A percentile compares a stretch with the other conserved stretches of the same genome.
Conservation (phyloP, 2,329 filamentous ascomycete genomes). For the Fusarium pseudocircinatum region DNA sequence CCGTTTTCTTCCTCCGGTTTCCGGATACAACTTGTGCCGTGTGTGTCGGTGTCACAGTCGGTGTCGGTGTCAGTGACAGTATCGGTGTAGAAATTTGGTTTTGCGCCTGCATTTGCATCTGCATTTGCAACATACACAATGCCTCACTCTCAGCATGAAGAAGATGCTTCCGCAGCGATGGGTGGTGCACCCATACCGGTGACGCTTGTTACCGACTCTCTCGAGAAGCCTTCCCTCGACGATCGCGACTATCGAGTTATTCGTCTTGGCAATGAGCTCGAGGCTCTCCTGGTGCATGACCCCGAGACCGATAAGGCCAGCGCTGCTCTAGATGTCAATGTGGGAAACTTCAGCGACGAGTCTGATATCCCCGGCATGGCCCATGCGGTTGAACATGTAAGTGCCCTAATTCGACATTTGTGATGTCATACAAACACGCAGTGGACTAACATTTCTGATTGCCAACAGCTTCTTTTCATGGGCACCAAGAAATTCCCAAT, state of each 20-base stretch:
- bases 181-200: conserved; percentile 45
- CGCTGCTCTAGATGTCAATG: conserved; percentile 93
- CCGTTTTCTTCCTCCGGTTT: conserved; percentile 20
- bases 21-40: conserved; percentile 1
- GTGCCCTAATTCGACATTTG: conserved; percentile 22
- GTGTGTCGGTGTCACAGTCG: conserved; percentile 24
- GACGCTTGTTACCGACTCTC: conserved; percentile 68
- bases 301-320: conserved; percentile 96
- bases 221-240: conserved; percentile 87
- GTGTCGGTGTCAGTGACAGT: conserved; percentile 21
- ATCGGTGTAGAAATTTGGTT: conserved; percentile 16
- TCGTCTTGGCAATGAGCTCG: conserved; percentile 83
- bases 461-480: conserved; percentile 85
- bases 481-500: conserved; percentile 97
- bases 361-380: conserved; percentile 93
- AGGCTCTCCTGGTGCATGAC: conserved; percentile 93
- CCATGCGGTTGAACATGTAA: conserved; percentile 91
- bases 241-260: conserved; percentile 90
- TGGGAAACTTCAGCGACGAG: conserved; percentile 93
- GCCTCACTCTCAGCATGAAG: conserved; percentile 44
- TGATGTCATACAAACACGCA: not conserved
- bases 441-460: conserved; percentile 19
- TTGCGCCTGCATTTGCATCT: conserved; percentile 10
- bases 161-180: conserved; percentile 36
- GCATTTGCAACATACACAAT: conserved; percentile 37